phyloP scores from a whole-genome alignment of 2,329 filamentous ascomycete genomes.

The Colletotrichum sp. region DNA sequence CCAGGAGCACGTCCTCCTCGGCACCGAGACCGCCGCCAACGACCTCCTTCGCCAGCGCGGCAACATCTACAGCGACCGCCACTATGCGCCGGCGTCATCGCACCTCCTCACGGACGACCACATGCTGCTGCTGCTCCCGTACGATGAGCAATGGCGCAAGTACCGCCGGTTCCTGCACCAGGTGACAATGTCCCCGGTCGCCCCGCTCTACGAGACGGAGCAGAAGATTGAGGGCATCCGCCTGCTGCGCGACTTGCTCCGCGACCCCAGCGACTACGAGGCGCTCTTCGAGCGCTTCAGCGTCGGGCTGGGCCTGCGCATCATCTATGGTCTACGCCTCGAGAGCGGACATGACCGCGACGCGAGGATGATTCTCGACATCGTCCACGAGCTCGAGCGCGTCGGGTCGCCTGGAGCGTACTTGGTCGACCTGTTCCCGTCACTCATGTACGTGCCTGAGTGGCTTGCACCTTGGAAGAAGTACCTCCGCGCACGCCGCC shows the following conservation, averaged over 20 bases:
- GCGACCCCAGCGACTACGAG: constrained; percentile 37
- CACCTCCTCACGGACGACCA: constrained; percentile 32
- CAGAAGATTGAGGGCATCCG: constrained; percentile 34
- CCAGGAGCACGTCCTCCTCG: constrained; percentile 38
- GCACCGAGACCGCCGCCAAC: constrained; percentile 43
- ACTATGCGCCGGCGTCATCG: constrained; percentile 37
- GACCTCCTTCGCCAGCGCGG: constrained; percentile 44
- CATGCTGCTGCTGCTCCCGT: constrained; percentile 33
- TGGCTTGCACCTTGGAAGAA: constrained; percentile 28
- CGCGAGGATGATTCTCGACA: constrained; percentile 33
- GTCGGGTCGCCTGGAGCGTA: constrained; percentile 34
- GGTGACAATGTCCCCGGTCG: constrained; percentile 32
- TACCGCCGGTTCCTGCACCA: constrained; percentile 28
- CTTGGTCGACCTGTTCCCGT: constrained; percentile 35
- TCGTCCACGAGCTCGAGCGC: constrained; percentile 37
- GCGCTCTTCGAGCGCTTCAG: constrained; percentile 43
- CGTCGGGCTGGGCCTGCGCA: constrained; percentile 42
- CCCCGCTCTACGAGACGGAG: constrained; percentile 31
- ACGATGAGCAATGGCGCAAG: constrained; percentile 23
- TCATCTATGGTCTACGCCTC: constrained; percentile 40
- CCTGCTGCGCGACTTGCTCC: constrained; percentile 36
- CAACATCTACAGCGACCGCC: constrained; percentile 40
- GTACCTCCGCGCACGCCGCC: constrained; percentile 19
- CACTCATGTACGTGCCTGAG: constrained; percentile 31
- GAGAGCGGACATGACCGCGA: constrained; percentile 35